Evolutionary conservation across 2,329 filamentous ascomycete species (phyloP).

Genomic region (Phyllosticta paracitricarpa): DNA sequence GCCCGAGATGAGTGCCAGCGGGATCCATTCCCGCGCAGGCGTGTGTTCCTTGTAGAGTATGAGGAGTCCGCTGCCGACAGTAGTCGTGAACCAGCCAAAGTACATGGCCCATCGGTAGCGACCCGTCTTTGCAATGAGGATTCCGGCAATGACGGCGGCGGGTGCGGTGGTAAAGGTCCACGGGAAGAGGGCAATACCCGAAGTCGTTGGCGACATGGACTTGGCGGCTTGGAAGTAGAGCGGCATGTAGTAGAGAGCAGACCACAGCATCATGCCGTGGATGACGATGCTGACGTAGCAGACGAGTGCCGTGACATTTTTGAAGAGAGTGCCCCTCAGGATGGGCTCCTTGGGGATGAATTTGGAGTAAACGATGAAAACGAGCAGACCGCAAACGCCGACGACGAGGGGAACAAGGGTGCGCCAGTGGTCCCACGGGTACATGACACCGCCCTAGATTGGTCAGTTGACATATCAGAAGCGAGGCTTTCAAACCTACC

Average conservation of each 20-base stretch:
- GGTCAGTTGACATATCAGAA: conserved; percentile 8
- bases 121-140: conserved; percentile 17
- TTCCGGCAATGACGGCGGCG: conserved; percentile 16
- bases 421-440: conserved; percentile 15
- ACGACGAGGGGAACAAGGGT: conserved; percentile 16
- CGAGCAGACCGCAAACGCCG: conserved; percentile 14
- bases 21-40: conserved; percentile 30
- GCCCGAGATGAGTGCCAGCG: conserved; percentile 33
- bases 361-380: conserved; percentile 17
- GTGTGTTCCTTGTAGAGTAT: conserved; percentile 30
- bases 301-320: conserved; percentile 17
- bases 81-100: conserved; percentile 25
- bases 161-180: conserved; percentile 21
- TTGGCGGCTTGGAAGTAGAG: conserved; percentile 23
- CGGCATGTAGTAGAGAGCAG: conserved; percentile 24
- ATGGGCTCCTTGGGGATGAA: conserved; percentile 17
- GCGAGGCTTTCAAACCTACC: conserved; percentile 11
- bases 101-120: conserved; percentile 20
- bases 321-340: conserved; percentile 23
- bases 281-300: conserved; percentile 23
- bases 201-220: conserved; percentile 12
- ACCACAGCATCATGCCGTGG: conserved; percentile 19
- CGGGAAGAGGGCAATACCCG: conserved; percentile 22
- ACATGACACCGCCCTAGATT: conserved; percentile 18
- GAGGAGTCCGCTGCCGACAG: conserved; percentile 34